Percentiles rank a stretch among this genome's conserved stretches.
Conservation (phyloP, 768 basidiomycete species). For the Podaxis carcinomalis region DNA sequence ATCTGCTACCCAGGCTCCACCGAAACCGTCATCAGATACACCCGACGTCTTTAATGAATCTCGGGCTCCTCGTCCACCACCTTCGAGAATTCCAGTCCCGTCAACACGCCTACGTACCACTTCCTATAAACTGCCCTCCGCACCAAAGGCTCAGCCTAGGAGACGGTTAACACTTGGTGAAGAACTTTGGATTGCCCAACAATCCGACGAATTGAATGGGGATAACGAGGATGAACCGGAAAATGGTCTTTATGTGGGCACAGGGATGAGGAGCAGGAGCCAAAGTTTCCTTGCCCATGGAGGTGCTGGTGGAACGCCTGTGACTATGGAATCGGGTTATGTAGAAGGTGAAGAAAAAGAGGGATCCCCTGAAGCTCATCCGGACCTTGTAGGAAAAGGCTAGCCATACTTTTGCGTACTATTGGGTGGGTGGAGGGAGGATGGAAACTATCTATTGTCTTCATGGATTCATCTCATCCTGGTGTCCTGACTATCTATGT, state of each 20-base stretch:
- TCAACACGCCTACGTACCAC: conserved; percentile 6
- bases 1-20: neutral
- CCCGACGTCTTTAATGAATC: conserved; percentile 1
- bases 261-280: conserved; percentile 49
- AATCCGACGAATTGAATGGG: conserved; percentile 18
- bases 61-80: neutral
- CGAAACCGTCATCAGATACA: neutral
- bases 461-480: neutral
- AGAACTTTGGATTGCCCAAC: conserved; percentile 50
- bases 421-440: neutral
- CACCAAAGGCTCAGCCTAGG: conserved; percentile 17
- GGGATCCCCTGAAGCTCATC: conserved; percentile 14
- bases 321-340: conserved; percentile 69
- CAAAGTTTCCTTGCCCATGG: conserved; percentile 70
- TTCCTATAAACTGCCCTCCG: conserved; percentile 11
- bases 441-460: neutral
- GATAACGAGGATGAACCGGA: conserved; percentile 41
- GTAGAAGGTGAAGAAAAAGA: conserved; percentile 41
- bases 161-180: conserved; percentile 61
- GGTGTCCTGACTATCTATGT: neutral
- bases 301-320: conserved; percentile 66
- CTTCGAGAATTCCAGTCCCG: conserved; percentile 12
- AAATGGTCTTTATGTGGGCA: conserved; percentile 45
- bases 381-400: conserved; percentile 14
- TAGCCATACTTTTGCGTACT: conserved; percentile 2